A percentile compares a stretch with the other conserved stretches of the same genome.
phyloP scores from a whole-genome alignment of 2,329 filamentous ascomycete species.

The Penicillium digitatum region DNA sequence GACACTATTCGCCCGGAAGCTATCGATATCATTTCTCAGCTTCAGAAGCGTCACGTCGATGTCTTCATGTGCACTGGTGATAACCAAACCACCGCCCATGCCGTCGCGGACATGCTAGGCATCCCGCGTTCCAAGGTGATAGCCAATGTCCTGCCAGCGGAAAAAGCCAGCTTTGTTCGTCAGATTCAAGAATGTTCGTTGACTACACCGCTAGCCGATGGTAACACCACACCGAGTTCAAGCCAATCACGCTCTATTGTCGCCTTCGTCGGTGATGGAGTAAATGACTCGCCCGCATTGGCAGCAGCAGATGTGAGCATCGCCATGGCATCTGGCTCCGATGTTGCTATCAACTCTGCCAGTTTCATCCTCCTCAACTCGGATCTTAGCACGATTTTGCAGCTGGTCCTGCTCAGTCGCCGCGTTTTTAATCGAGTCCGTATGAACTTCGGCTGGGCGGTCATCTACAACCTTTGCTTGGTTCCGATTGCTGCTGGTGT shows the following conservation, averaged over 20 bases:
- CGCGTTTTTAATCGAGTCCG: constrained; percentile 73
- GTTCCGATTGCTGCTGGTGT: constrained; percentile 78
- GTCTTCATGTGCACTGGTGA: constrained; percentile 95
- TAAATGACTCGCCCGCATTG: constrained; percentile 80
- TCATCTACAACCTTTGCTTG: constrained; percentile 73
- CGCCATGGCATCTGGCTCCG: constrained; percentile 73
- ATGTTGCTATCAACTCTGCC: constrained; percentile 76
- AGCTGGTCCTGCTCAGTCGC: constrained; percentile 66
- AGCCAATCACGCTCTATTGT: constrained; percentile 52
- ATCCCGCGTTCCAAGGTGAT: constrained; percentile 73
- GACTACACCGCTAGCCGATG: background rate
- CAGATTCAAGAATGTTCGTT: constrained; percentile 32
- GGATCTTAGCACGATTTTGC: constrained; percentile 65
- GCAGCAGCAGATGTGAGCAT: constrained; percentile 79
- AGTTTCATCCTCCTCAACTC: constrained; percentile 76
- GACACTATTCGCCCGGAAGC: constrained; percentile 78
- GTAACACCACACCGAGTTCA: background rate
- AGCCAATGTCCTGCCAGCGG: constrained; percentile 77
- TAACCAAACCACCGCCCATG: constrained; percentile 76
- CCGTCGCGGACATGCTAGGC: constrained; percentile 70
- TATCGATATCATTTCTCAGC: constrained; percentile 57
- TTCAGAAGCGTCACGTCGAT: constrained; percentile 62
- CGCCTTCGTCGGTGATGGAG: constrained; percentile 82
- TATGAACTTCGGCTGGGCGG: constrained; percentile 82
- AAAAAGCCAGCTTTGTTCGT: constrained; percentile 58